These are phyloP conservation scores for Trypanosoma boissoni DNA, from an alignment of 208 protist genomes.

Conservation along the genomic window DNA sequence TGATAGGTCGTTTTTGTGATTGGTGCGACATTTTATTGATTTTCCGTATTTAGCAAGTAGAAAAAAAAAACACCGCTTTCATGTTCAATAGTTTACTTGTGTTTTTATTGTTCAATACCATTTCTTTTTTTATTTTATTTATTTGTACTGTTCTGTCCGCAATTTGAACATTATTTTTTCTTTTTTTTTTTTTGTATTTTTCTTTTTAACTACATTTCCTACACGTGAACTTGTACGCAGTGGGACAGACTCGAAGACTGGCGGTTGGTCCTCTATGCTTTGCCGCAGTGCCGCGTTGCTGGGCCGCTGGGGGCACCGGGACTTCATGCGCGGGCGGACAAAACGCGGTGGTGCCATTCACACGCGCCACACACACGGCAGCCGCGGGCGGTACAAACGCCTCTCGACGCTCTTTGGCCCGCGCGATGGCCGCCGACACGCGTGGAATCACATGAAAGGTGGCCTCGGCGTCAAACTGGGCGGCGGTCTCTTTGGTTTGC, in stretches of 20 bases:
- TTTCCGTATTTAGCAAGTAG: no score
- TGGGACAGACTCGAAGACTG: no score
- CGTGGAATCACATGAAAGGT: constrained; percentile 70
- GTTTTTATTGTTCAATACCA: no score
- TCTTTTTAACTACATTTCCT: background rate
- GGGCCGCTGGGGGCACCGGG: constrained; percentile 72
- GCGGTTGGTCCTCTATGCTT: constrained; percentile 1
- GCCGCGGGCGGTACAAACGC: constrained; percentile 75
- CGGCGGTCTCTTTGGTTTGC: constrained; percentile 84
- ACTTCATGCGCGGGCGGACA: constrained; percentile 71
- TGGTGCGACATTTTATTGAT: no score
- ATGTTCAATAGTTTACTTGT: no score
- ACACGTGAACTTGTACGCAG: no score
- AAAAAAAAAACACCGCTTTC: no score
- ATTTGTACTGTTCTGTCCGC: no score
- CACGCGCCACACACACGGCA: constrained; percentile 83
- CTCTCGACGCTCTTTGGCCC: constrained; percentile 53
- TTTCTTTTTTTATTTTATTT: no score
- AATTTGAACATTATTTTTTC: constrained; percentile 1
- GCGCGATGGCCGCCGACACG: constrained; percentile 77
- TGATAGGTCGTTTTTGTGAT: no score
- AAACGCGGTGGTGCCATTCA: constrained; percentile 80
- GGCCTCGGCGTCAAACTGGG: constrained; percentile 83
- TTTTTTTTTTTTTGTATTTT: background rate
- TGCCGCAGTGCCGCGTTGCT: constrained; percentile 6